Percentiles rank a stretch among this genome's conserved stretches.
These are phyloP conservation scores for Suhomyces pyralidae DNA, from an alignment of 805 yeast genomes.

Conservation along the genomic window DNA sequence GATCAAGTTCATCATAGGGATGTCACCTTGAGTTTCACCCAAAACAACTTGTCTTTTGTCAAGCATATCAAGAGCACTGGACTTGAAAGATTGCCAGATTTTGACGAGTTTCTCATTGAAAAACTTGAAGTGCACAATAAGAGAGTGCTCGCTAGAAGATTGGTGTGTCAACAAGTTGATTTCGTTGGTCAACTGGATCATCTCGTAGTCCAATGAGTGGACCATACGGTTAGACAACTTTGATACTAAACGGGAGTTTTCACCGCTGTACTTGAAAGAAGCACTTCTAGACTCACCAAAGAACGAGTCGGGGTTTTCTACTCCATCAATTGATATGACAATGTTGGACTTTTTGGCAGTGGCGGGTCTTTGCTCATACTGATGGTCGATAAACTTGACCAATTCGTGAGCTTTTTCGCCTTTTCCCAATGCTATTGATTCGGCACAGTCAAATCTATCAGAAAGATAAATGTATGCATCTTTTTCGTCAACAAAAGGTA, in stretches of 20 bases:
- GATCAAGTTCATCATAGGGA: slow-evolving; percentile 23
- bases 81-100: slow-evolving; percentile 36
- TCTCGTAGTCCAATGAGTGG: slow-evolving; percentile 3
- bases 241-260: slow-evolving; percentile 12
- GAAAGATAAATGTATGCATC: slow-evolving; percentile 45
- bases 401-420: slow-evolving; percentile 23
- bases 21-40: neutral
- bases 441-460: slow-evolving; percentile 42
- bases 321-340: slow-evolving; percentile 42
- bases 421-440: slow-evolving; percentile 31
- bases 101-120: slow-evolving; percentile 29
- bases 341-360: slow-evolving; percentile 24
- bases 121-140: slow-evolving; percentile 20
- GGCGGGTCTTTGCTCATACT: slow-evolving; percentile 8
- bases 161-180: slow-evolving; percentile 15
- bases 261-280: slow-evolving; percentile 17
- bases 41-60: slow-evolving; percentile 1
- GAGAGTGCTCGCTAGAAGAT: slow-evolving; percentile 1
- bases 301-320: slow-evolving; percentile 31
- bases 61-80: neutral
- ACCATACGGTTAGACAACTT: slow-evolving; percentile 18
- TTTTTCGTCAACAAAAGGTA: slow-evolving; percentile 5
- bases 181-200: slow-evolving; percentile 23
- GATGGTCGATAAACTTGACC: slow-evolving; percentile 23
- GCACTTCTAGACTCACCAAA: slow-evolving; percentile 17